Conservation (phyloP, 441 rosid genomes). For the Populus tomentosa region DNA sequence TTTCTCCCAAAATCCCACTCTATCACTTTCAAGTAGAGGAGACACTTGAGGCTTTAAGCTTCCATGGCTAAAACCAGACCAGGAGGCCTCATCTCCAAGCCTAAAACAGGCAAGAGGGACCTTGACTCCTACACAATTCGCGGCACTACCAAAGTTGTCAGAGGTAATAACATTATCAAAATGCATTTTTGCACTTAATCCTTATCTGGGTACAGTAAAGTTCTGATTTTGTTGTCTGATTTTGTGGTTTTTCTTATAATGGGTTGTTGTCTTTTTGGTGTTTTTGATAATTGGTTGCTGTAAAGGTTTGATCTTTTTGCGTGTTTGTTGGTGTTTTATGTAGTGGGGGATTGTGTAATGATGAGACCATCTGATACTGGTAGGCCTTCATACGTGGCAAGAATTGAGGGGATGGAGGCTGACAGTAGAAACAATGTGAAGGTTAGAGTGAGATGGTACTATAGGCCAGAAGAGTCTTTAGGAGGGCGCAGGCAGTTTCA, state of each 20-base stretch:
- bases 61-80: slow-evolving; percentile 71
- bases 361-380: slow-evolving; percentile 83
- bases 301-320: neutral
- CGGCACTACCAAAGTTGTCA: slow-evolving; percentile 79
- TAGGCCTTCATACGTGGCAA: slow-evolving; percentile 82
- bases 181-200: neutral
- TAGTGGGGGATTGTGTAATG: slow-evolving; percentile 83
- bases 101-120: slow-evolving; percentile 63
- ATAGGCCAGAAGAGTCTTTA: slow-evolving; percentile 83
- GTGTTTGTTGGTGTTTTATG: slow-evolving; percentile 13
- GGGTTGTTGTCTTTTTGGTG: neutral
- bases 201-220: neutral
- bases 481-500: slow-evolving; percentile 93
- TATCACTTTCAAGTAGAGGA: neutral
- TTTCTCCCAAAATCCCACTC: slow-evolving; percentile 2
- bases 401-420: slow-evolving; percentile 72
- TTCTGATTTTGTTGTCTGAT: neutral
- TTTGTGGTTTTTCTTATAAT: neutral
- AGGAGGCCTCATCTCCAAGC: slow-evolving; percentile 53
- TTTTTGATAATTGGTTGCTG: neutral
- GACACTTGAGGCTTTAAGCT: slow-evolving; percentile 9
- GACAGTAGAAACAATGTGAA: slow-evolving; percentile 72
- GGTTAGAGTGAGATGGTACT: slow-evolving; percentile 81
- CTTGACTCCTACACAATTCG: slow-evolving; percentile 74
- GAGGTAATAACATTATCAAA: slow-evolving; percentile 37